Base-by-base conservation (phyloP, 2,329 filamentous ascomycete species). In the Chrysoporthe cubensis region DNA sequence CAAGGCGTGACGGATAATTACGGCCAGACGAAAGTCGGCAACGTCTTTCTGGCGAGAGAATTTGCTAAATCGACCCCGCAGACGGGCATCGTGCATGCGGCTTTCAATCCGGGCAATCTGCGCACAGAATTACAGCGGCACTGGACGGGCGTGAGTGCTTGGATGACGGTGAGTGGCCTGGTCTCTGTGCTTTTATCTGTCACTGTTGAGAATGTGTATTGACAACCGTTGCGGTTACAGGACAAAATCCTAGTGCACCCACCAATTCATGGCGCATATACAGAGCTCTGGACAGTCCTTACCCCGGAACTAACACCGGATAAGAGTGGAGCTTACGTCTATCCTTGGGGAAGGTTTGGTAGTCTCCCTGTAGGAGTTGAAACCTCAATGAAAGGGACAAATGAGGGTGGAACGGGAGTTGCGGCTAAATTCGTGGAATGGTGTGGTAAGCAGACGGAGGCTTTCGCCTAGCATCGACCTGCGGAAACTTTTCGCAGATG, bases 231-330 rank as follows among this genome's bases (percentile, higher is more conserved):
- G 13, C 48, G 13, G 11, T 48, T 9, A 26, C 11, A 66, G 65
- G n/a, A 57, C 9, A 62, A 14, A 16, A 21, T 69, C 6, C 4
- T 68, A 1, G 21, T 50, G 9, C 13, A 50, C 13, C 56, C 62
- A 16, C 21, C 74, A 0, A 66, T 78, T 13, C 73, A 78, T 40
- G 84, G 83, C 0, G 83, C 82, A 0, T 85, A 84, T 71, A 84
- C 84, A 0, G 78, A 82, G 67, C 71, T 86, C 0, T 87, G 80
- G 67, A 79, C 83, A 0, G 83, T 78, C 0, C 74, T 83, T 50
- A 82, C 82, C 0, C 78, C 80, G 0, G 77, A 83, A 0, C 74
- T 85, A 3, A 82, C 78, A 0, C 50, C 78, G 1, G 80, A 80
- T 44, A 77, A 79, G 32, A 72, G 65, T 18, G 67, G 71, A 7